A percentile compares a stretch with the other conserved stretches of the same genome.
Evolutionary conservation across 2,329 filamentous ascomycete genomes (phyloP).

Genomic region (Alternaria alternata): DNA sequence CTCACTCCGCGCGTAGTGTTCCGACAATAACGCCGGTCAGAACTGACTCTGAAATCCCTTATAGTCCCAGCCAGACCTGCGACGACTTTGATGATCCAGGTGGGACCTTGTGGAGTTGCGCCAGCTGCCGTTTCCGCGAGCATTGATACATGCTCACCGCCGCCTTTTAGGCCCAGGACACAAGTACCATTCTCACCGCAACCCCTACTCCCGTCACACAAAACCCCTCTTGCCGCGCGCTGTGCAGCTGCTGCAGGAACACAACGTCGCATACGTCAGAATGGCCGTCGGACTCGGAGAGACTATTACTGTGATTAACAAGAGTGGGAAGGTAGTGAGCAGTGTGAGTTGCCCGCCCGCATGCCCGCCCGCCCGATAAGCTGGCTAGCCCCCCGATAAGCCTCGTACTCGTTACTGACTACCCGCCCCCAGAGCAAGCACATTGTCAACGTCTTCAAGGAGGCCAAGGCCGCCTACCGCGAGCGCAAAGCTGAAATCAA

Average conservation of each 20-base stretch:
- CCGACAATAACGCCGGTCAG: constrained; percentile 12
- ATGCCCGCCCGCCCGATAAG: constrained; percentile 9
- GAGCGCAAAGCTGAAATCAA: constrained; percentile 86
- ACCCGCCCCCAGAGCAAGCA: constrained; percentile 77
- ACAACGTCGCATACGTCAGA: constrained; percentile 21
- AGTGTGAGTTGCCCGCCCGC: constrained; percentile 66
- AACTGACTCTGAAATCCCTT: constrained; percentile 8
- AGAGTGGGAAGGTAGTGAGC: constrained; percentile 88
- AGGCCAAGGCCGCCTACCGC: constrained; percentile 86
- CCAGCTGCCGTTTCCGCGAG: constrained; percentile 34
- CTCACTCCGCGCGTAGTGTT: constrained; percentile 33
- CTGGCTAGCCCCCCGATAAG: constrained; percentile 16
- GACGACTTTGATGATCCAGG: constrained; percentile 22
- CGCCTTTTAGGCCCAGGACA: constrained; percentile 32
- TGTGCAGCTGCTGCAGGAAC: constrained; percentile 33
- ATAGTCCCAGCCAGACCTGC: constrained; percentile 14
- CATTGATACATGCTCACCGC: constrained; percentile 44
- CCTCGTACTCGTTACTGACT: constrained; percentile 22
- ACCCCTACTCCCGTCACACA: constrained; percentile 26
- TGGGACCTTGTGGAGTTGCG: constrained; percentile 36
- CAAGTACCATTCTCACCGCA: constrained; percentile 28
- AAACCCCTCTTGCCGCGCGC: constrained; percentile 30
- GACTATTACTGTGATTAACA: constrained; percentile 90
- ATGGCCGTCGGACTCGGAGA: constrained; percentile 65
- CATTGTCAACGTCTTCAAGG: constrained; percentile 87